A percentile compares a stretch with the other conserved stretches of the same genome.
phyloP scores from a whole-genome alignment of 1,139 yeast genomes.

The Debaryomyces sp. region DNA sequence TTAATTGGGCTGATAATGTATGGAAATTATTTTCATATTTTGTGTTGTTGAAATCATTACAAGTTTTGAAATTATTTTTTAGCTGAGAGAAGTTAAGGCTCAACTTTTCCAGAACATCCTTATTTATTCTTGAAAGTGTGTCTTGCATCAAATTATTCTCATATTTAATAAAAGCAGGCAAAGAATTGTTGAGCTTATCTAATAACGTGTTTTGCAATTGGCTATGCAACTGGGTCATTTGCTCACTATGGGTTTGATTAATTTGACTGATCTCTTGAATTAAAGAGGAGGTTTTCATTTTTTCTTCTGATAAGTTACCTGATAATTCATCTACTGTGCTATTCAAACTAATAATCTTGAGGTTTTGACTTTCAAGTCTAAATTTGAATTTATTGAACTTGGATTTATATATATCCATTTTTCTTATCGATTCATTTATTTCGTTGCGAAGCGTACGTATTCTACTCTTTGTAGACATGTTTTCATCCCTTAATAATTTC shows the following conservation, averaged over 20 bases:
- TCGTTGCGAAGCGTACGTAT: background rate
- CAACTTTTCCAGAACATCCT: background rate
- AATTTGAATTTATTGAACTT: slow-evolving; percentile 1
- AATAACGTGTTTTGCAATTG: background rate
- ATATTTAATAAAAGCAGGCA: background rate
- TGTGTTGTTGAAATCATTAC: background rate
- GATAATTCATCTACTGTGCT: slow-evolving; percentile 10
- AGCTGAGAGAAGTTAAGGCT: background rate
- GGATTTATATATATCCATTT: background rate
- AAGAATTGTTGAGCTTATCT: background rate
- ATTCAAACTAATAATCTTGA: slow-evolving; percentile 8
- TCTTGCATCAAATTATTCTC: background rate
- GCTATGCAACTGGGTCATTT: background rate
- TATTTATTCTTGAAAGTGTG: background rate
- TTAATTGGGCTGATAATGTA: background rate
- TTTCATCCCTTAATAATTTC: background rate
- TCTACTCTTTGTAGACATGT: background rate
- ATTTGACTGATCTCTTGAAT: background rate
- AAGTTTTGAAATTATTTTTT: background rate
- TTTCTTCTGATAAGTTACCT: slow-evolving; percentile 14
- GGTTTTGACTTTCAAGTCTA: slow-evolving; percentile 8
- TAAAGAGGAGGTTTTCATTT: slow-evolving; percentile 8
- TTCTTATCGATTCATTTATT: background rate
- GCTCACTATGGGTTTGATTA: background rate
- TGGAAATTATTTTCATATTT: background rate